These are phyloP conservation scores for Ophiostoma tasmaniense DNA, from an alignment of 2,329 filamentous ascomycete species.

Conservation along the genomic window DNA sequence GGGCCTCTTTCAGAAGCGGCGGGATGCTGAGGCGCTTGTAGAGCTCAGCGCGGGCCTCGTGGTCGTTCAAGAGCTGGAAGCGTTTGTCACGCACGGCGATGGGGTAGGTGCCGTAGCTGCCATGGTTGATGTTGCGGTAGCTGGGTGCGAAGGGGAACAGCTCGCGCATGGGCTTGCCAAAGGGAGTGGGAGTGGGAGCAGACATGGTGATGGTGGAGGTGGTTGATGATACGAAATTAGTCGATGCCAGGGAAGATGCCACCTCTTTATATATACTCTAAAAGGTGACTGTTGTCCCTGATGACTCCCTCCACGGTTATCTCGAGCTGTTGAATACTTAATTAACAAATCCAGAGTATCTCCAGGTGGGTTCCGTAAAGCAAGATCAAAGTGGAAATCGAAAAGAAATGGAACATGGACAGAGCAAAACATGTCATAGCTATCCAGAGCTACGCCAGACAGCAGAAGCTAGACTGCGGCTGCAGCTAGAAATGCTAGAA, in stretches of 20 bases:
- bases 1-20: conserved; percentile 45
- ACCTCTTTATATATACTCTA: not conserved
- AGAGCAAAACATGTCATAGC: not conserved
- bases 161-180: conserved; percentile 25
- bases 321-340: not conserved
- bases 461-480: too few species aligned
- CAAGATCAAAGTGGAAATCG: not conserved
- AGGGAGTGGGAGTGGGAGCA: conserved; percentile 10
- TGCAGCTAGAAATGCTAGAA: not conserved
- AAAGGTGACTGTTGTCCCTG: not conserved
- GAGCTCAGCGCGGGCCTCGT: conserved; percentile 54
- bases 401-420: too few species aligned
- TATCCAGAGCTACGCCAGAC: not conserved
- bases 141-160: conserved; percentile 28
- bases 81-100: conserved; percentile 43
- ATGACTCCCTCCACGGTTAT: not conserved
- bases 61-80: conserved; percentile 43
- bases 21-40: conserved; percentile 57
- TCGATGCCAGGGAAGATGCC: not conserved
- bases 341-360: not conserved
- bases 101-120: conserved; percentile 63
- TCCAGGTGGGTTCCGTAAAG: not conserved
- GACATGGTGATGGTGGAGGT: not conserved
- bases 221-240: not conserved
- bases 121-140: conserved; percentile 32